Evolutionary conservation across 495 filamentous ascomycete genomes (phyloP), one percentile per base, ranked within the genome.

Genomic region (Geoglossum glabrum): DNA sequence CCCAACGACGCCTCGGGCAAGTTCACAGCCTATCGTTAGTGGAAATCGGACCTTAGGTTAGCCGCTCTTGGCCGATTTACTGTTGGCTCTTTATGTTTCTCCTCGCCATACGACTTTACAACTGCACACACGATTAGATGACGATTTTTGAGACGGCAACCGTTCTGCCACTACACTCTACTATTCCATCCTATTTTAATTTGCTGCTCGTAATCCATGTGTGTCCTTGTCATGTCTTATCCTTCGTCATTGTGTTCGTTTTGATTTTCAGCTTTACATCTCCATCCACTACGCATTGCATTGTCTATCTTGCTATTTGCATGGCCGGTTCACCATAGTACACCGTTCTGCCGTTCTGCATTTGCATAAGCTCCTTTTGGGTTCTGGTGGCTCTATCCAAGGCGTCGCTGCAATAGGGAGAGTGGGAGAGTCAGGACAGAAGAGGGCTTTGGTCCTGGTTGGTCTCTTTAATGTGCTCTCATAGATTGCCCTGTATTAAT

Each of bases 11-110:
- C 59, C 77, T 25, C 69, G 73, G 47, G 67, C 69, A 6, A 68
- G 64, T 26, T 73, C 70, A 55, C 77, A 78, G 59, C 69, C 72
- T 21, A 76, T 81, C 57, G 60, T 79, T 47, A 78, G 72, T 57
- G 72, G 75, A 57, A 73, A 72, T 43, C 69, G 74, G 61, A 73
- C 72, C 21, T 56, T 79, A 54, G 72, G 71, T 58, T 79, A 62
- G 72, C 36, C 0, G 38, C 15, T 15, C 25, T 34, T 57, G 34
- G 45, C 28, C 3, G 40, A 30, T 34, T 56, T 45, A 11, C 3
- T 11, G 6, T 19, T 38, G 31, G 5, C n/a, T 31, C 31, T n/a
- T n/a, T 8, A 19, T 21, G 25, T 7, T 26, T 52, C 25, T 1
- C 25, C 15, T 30, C 11, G 30, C 17, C 1, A 52, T 15, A 50